Evolutionary conservation across 2,329 filamentous ascomycete genomes (phyloP).

Genomic region (Leptosphaerulina australis): DNA sequence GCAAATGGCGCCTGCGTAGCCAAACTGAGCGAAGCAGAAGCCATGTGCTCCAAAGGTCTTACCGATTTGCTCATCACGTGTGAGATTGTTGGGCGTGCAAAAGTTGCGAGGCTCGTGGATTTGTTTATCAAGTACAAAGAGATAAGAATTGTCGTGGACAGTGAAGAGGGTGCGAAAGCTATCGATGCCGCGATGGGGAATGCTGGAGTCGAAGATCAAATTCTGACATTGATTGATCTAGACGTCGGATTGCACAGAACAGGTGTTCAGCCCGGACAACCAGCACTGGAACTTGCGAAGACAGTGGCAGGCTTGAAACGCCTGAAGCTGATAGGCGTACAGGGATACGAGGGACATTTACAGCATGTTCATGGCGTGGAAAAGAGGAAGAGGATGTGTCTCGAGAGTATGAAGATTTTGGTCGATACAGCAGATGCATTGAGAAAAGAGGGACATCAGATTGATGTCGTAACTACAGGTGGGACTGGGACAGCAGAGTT

Average conservation of each 20-base stretch:
- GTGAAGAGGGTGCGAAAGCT: constrained; percentile 52
- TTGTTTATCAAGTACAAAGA: constrained; percentile 49
- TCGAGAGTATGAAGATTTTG: constrained; percentile 55
- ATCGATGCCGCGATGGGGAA: constrained; percentile 53
- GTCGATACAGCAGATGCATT: constrained; percentile 53
- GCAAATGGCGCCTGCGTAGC: constrained; percentile 60
- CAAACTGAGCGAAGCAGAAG: constrained; percentile 55
- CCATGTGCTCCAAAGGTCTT: constrained; percentile 52
- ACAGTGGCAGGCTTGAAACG: constrained; percentile 48
- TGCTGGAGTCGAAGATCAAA: constrained; percentile 47
- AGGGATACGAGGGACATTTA: constrained; percentile 61
- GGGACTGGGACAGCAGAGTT: constrained; percentile 62
- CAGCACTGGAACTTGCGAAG: constrained; percentile 50
- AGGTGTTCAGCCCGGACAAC: constrained; percentile 53
- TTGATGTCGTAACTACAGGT: constrained; percentile 59
- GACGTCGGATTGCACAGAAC: constrained; percentile 60
- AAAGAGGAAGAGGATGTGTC: constrained; percentile 52
- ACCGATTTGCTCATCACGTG: constrained; percentile 60
- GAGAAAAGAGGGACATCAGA: constrained; percentile 51
- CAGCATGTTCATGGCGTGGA: constrained; percentile 57
- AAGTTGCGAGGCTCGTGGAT: constrained; percentile 55
- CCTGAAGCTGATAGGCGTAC: constrained; percentile 56
- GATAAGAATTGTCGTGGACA: constrained; percentile 58
- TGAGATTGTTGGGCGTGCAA: constrained; percentile 56
- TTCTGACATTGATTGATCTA: constrained; percentile 55